phyloP scores from a whole-genome alignment of 805 yeast genomes.

The Cyberlindnera mrakii region DNA sequence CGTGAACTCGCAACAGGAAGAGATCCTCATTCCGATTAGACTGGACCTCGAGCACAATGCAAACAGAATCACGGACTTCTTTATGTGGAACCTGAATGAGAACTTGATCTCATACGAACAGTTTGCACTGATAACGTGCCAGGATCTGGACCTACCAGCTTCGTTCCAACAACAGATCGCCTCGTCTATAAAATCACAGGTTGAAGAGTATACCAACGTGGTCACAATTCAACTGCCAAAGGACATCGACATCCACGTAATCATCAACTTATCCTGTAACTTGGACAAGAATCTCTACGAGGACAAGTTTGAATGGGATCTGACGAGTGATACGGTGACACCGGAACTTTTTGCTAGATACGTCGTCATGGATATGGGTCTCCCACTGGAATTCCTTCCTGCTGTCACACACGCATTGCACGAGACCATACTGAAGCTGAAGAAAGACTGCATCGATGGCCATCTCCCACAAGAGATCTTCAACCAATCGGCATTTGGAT shows the following conservation, averaged over 20 bases:
- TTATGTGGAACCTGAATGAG: constrained; percentile 88
- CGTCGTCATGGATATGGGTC: constrained; percentile 80
- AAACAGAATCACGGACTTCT: constrained; percentile 80
- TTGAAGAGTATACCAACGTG: constrained; percentile 65
- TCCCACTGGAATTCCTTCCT: constrained; percentile 78
- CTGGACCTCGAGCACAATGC: constrained; percentile 81
- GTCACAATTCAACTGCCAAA: constrained; percentile 62
- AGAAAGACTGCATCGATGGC: constrained; percentile 77
- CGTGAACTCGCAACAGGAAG: constrained; percentile 38
- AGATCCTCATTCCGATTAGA: constrained; percentile 79
- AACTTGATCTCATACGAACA: constrained; percentile 79
- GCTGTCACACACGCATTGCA: constrained; percentile 85
- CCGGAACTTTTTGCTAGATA: constrained; percentile 82
- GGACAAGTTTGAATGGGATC: constrained; percentile 94
- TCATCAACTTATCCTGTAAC: constrained; percentile 76
- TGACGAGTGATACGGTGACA: constrained; percentile 35
- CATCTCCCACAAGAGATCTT: constrained; percentile 43
- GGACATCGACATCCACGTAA: constrained; percentile 63
- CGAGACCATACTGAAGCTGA: constrained; percentile 69
- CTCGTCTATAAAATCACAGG: constrained; percentile 68
- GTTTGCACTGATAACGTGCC: constrained; percentile 74
- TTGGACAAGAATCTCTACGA: constrained; percentile 79
- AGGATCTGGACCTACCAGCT: constrained; percentile 76
- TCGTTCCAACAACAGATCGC: constrained; percentile 58
- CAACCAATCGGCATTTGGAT: constrained; percentile 57